Evolutionary conservation across 2,329 filamentous ascomycete genomes (phyloP).

Genomic region (Gaeumannomyces tritici): DNA sequence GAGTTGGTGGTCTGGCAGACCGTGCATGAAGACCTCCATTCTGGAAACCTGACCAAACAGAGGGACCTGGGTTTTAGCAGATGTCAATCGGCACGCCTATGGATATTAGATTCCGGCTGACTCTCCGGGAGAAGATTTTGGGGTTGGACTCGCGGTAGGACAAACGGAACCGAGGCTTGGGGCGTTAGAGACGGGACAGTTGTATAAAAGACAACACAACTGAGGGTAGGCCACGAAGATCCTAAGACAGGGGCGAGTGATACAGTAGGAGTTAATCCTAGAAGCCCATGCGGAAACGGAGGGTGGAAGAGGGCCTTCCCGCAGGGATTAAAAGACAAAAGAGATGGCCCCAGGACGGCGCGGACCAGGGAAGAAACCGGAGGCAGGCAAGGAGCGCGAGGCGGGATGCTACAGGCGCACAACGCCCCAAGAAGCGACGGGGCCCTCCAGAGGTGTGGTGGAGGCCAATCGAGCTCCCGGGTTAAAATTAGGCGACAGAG

Average conservation of each 20-base stretch:
- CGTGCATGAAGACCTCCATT: constrained; percentile 37
- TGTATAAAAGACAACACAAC: too few relatives aligned
- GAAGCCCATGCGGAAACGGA: background rate
- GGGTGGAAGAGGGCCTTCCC: too few relatives aligned
- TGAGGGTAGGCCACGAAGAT: too few relatives aligned
- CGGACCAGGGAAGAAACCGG: background rate
- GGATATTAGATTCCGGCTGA: background rate
- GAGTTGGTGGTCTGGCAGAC: constrained; percentile 29
- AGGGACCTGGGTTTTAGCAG: background rate
- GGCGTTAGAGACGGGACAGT: too few relatives aligned
- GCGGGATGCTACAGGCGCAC: background rate
- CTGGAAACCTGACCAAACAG: background rate
- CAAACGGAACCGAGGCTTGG: too few relatives aligned
- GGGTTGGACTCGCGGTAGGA: background rate
- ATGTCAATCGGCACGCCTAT: background rate
- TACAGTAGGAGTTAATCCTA: too few relatives aligned
- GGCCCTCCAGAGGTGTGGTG: background rate
- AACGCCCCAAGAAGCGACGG: background rate
- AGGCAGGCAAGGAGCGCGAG: background rate
- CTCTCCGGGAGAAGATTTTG: background rate
- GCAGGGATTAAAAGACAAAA: background rate
- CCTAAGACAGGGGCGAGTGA: too few relatives aligned
- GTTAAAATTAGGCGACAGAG: background rate
- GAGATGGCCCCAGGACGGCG: background rate
- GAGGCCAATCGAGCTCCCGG: background rate